These are phyloP conservation scores for Tetracladium setigerum DNA, from an alignment of 495 filamentous ascomycete genomes.

Conservation along the genomic window DNA sequence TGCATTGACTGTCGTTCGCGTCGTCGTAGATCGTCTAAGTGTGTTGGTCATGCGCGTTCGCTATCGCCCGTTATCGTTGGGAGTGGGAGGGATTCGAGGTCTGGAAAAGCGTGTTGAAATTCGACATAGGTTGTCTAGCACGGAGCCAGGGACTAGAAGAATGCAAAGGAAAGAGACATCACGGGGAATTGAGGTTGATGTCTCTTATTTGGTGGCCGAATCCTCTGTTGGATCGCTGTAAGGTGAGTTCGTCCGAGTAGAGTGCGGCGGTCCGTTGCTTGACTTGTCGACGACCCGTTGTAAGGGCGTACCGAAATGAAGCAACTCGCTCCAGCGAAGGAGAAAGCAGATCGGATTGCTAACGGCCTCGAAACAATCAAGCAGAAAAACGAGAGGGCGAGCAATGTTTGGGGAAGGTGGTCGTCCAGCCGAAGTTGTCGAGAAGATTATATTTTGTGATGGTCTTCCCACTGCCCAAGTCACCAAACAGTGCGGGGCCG, in stretches of 20 bases:
- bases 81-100: not conserved
- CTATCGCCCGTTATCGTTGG: constrained; percentile 10
- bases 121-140: constrained; percentile 3
- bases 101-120: constrained; percentile 8
- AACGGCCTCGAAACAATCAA: not conserved
- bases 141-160: constrained; percentile 16
- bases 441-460: constrained; percentile 2
- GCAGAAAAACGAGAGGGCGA: too few species aligned
- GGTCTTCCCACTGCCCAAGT: not conserved
- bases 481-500: not conserved
- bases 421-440: not conserved
- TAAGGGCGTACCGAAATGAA: not conserved
- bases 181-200: constrained; percentile 22
- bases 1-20: constrained; percentile 14
- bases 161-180: constrained; percentile 17
- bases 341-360: constrained; percentile 1
- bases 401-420: too few species aligned
- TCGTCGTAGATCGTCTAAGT: not conserved
- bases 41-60: constrained; percentile 12
- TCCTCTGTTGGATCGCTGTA: not conserved
- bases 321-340: constrained; percentile 10
- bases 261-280: constrained; percentile 9
- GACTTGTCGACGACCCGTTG: not conserved
- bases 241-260: not conserved
- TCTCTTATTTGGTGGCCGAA: constrained; percentile 13